These are phyloP conservation scores for Monilinia fructicola DNA, from an alignment of 2,329 filamentous ascomycete species.

Conservation along the genomic window DNA sequence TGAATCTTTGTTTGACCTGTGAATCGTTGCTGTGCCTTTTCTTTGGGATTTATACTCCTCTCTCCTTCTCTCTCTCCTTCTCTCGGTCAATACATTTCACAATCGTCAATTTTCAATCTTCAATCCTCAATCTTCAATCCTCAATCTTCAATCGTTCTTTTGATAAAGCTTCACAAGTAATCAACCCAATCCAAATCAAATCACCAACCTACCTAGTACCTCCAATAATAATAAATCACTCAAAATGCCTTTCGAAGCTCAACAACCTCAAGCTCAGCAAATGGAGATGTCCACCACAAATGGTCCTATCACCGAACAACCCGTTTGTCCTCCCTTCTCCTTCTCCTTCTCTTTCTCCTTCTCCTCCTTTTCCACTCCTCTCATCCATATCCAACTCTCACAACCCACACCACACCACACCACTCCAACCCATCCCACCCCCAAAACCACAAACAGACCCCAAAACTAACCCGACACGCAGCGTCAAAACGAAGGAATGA, in stretches of 20 bases:
- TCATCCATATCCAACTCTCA: neutral
- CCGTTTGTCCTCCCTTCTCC: conserved; percentile 13
- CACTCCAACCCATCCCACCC: too few species aligned
- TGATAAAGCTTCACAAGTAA: neutral
- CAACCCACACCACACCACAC: neutral
- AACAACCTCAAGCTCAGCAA: conserved; percentile 24
- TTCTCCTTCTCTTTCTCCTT: neutral
- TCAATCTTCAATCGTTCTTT: neutral
- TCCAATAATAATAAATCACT: neutral
- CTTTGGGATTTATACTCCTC: neutral
- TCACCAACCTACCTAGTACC: neutral
- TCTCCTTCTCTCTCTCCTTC: neutral
- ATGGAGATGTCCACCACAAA: conserved; percentile 20
- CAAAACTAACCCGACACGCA: neutral
- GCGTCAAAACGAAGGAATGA: conserved; percentile 23
- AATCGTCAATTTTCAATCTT: neutral
- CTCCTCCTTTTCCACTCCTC: too few species aligned
- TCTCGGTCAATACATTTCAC: neutral
- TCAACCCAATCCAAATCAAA: neutral
- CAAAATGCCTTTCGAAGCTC: conserved; percentile 22
- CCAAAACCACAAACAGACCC: too few species aligned
- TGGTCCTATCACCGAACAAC: conserved; percentile 22
- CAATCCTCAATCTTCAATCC: neutral
- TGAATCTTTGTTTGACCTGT: neutral
- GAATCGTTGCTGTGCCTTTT: too few species aligned